Percentiles rank a stretch among this genome's conserved stretches.
Evolutionary conservation across 495 filamentous ascomycete genomes (phyloP).

Genomic region (Neurospora sp.): DNA sequence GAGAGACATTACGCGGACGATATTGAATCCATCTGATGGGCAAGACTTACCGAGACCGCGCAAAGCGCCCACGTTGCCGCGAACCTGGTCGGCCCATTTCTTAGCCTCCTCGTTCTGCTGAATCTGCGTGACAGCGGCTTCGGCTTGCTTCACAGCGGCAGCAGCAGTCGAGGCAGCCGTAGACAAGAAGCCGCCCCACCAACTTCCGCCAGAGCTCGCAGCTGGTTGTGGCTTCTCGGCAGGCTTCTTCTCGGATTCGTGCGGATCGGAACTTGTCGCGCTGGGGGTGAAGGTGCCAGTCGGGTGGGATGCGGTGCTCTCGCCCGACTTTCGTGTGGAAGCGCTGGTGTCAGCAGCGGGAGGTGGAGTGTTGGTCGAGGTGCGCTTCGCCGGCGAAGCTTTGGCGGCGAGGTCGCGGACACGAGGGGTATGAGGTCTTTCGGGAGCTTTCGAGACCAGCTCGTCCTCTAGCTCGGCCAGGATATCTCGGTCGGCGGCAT

Average conservation of each 20-base stretch:
- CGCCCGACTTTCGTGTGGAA: slow-evolving; percentile 56
- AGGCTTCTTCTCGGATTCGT: slow-evolving; percentile 43
- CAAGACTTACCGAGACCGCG: slow-evolving; percentile 60
- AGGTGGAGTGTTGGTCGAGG: slow-evolving; percentile 44
- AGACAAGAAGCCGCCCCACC: slow-evolving; percentile 83
- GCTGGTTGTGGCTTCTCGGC: slow-evolving; percentile 25
- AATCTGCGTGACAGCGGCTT: slow-evolving; percentile 87
- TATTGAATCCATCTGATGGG: not conserved
- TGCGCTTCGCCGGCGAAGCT: slow-evolving; percentile 46
- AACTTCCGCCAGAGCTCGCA: slow-evolving; percentile 38
- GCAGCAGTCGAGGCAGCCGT: slow-evolving; percentile 36
- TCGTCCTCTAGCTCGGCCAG: slow-evolving; percentile 76
- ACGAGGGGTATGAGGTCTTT: slow-evolving; percentile 75
- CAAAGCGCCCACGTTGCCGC: slow-evolving; percentile 78
- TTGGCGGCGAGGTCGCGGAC: slow-evolving; percentile 48
- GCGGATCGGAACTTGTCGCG: slow-evolving; percentile 39
- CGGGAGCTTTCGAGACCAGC: slow-evolving; percentile 55
- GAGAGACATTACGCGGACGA: not conserved
- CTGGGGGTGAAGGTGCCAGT: slow-evolving; percentile 47
- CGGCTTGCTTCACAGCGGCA: slow-evolving; percentile 88
- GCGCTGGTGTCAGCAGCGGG: slow-evolving; percentile 33
- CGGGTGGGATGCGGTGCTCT: slow-evolving; percentile 55
- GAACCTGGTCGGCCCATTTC: slow-evolving; percentile 90
- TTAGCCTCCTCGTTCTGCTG: slow-evolving; percentile 94
- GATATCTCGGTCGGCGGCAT: slow-evolving; percentile 50